Base-by-base conservation (phyloP, 441 rosid species). In the Rhodomyrtus psidioides region DNA sequence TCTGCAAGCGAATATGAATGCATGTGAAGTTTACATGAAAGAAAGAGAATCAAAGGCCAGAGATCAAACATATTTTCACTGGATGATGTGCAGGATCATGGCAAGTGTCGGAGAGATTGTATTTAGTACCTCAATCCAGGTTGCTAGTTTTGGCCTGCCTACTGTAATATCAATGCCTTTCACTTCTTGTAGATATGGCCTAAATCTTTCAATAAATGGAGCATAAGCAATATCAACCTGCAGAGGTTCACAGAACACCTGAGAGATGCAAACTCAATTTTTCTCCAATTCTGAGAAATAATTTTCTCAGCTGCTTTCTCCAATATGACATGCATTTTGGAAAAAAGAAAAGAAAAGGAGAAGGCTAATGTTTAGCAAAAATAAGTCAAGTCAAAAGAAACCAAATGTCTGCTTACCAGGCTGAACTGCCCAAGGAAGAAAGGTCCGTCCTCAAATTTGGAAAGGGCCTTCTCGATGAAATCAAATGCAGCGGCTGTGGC, bases 401-500 rank as follows among this genome's bases (percentile, higher is more conserved):
- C 34, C 75, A 24, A 76, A 23, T 55, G 46, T 58, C 59, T 82
- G 58, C 90, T 88, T 89, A 94, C 95, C 91, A 93, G 90, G 88
- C 98, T 93, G 88, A 94, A 92, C 76, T 90, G 94, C 85, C 94
- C 95, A 7, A 96, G 95, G 90, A 96, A 92, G 91, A 95, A 95
- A 28, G 93, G 91, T 39, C 98, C 97, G 23, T 95, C 92, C 26
- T 86, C 88, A 70, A 92, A 96, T 89, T 92, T 94, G 88, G 94
- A 86, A 87, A 94, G 93, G 84, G 95, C 94, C 4, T 85, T 87
- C 90, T 95, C 99, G 23, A 95, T 89, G 87, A 89, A 83, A 90
- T 94, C 94, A 83, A 96, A 95, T 83, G 96, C 96, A 88, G 89
- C 86, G 39, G 87, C 98, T 94, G 92, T 59, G 83, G 62, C 55